Percentiles rank a stretch among this genome's conserved stretches.
These are phyloP conservation scores for Isabelozyma rhagii DNA, from an alignment of 805 yeast species.

Conservation along the genomic window DNA sequence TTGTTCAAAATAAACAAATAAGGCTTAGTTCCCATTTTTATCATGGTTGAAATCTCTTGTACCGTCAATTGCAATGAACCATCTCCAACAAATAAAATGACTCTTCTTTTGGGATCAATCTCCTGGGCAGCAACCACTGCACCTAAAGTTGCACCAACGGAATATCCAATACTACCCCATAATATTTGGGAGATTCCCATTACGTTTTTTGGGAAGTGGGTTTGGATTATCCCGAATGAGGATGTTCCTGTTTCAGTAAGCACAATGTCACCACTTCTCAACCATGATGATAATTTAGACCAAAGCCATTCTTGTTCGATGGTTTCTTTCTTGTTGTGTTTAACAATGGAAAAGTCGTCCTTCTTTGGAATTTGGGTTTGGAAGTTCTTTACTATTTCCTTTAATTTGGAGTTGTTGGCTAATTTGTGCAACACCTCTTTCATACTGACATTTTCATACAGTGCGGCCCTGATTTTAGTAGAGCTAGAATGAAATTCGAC, in stretches of 20 bases:
- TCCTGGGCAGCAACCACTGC: conserved; percentile 34
- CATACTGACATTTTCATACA: conserved; percentile 17
- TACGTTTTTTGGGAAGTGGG: conserved; percentile 25
- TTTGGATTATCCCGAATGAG: conserved; percentile 32
- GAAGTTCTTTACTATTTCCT: conserved; percentile 7
- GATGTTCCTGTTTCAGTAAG: conserved; percentile 36
- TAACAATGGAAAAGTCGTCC: conserved; percentile 10
- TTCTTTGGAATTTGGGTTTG: conserved; percentile 9
- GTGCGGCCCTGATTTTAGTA: conserved; percentile 14
- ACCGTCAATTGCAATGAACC: conserved; percentile 41
- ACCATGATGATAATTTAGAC: conserved; percentile 24
- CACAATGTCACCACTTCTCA: conserved; percentile 28
- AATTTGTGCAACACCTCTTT: conserved; percentile 12
- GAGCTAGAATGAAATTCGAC: conserved; percentile 21
- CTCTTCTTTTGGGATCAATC: conserved; percentile 29
- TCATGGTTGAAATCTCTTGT: conserved; percentile 39
- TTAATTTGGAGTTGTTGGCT: conserved; percentile 3
- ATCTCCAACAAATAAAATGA: conserved; percentile 39
- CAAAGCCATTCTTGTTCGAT: conserved; percentile 30
- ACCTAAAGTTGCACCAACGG: conserved; percentile 33
- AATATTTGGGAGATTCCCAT: conserved; percentile 33
- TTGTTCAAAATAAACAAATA: conserved; percentile 39
- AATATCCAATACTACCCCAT: conserved; percentile 35
- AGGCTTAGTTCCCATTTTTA: conserved; percentile 30
- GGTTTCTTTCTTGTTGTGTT: conserved; percentile 4